Base-by-base conservation (phyloP, 202 grass and related monocot species). In the Hordeum pubiflorum region DNA sequence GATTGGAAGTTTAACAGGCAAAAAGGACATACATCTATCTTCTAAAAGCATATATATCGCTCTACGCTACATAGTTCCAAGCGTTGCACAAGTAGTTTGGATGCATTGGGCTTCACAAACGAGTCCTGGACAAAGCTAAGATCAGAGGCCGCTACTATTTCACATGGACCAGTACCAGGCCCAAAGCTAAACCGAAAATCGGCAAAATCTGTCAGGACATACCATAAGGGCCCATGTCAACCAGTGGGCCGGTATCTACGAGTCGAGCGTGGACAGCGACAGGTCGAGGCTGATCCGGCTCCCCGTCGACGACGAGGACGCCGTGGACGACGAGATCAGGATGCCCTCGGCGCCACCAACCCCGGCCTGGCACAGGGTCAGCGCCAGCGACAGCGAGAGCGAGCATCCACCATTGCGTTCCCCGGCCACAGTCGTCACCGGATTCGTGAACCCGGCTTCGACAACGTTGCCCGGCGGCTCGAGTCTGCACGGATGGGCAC, bases 281-380 rank as follows among this genome's bases (percentile, higher is more conserved):
- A 89, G 52, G 52, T 89, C 83, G 39, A 89, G 87, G 74, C 87
- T 86, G 79, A 89, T 62, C 83, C 32, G 59, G 10, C 79, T 79
- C 32, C 32, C 68, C 60, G 79, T 27, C 11, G 69, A 40, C 10
- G 46, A 50, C 0, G 44, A 29, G 9, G 63, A 69, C 57, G 70
- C 39, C n/a, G 81, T 60, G 58, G 81, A 37, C 24, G 72, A 63
- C 38, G 87, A 73, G 24, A 85, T 24, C 26, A 75, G 63, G 62
- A 90, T 86, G 43, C 67, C 82, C 36, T 92, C 84, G 23, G 81
- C 63, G 48, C 39, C 75, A 50, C 77, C 78, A 13, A 24, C 5
- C 6, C 58, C 73, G 7, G 37, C 15, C 1, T 70, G 66, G 77
- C 84, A 73, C 56, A 87, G 81, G 12, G 90, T 79, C 56, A 94